Evolutionary conservation across 2,329 filamentous ascomycete genomes (phyloP).

Genomic region (Trichoderma koningii): DNA sequence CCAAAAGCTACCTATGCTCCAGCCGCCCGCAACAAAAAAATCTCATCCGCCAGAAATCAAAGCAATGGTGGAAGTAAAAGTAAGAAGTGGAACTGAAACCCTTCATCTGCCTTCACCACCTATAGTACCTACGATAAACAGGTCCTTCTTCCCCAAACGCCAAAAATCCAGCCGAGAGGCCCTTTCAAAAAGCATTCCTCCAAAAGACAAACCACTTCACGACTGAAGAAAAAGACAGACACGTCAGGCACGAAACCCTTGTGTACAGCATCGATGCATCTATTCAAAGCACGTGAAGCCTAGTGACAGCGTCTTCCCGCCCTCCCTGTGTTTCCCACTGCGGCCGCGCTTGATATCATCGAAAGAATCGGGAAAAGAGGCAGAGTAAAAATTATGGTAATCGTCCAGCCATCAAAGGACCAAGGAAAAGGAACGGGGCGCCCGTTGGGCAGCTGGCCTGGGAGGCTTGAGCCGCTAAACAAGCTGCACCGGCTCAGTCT

Average conservation of each 20-base stretch:
- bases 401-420: not conserved
- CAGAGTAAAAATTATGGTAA: not conserved
- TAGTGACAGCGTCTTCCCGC: not conserved
- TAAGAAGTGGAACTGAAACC: too few species aligned
- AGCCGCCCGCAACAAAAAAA: not conserved
- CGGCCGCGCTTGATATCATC: slow-evolving; percentile 14
- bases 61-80: too few species aligned
- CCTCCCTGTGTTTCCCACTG: not conserved
- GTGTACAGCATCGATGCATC: slow-evolving; percentile 24
- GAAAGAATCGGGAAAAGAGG: not conserved
- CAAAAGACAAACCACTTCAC: not conserved
- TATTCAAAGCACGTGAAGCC: slow-evolving; percentile 27
- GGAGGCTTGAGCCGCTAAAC: slow-evolving; percentile 7
- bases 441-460: not conserved
- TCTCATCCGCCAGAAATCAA: too few species aligned
- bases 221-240: not conserved
- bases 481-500: slow-evolving; percentile 41
- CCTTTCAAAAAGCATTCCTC: not conserved
- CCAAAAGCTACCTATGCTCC: not conserved
- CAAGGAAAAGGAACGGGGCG: not conserved
- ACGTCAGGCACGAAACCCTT: not conserved
- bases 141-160: slow-evolving; percentile 17
- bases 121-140: not conserved
- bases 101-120: not conserved
- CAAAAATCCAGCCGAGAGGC: slow-evolving; percentile 15